A percentile compares a stretch with the other conserved stretches of the same genome.
phyloP scores from a whole-genome alignment of 1,139 yeast genomes.

The Taphrina populina region DNA sequence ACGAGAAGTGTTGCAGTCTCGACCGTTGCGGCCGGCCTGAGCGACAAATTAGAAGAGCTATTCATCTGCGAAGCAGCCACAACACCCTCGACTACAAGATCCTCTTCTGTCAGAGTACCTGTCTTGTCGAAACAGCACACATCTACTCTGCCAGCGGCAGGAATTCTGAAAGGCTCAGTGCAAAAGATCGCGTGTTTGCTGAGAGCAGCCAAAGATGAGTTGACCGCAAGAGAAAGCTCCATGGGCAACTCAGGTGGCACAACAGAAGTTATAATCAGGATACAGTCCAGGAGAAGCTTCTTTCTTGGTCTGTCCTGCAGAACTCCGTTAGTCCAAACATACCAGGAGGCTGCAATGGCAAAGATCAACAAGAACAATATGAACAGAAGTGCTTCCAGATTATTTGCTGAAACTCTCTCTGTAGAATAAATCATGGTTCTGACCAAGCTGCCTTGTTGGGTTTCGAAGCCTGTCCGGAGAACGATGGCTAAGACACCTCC shows the following conservation, averaged over 20 bases:
- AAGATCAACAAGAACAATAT: conserved; percentile 83
- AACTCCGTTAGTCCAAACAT: conserved; percentile 98
- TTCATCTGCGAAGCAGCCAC: no score
- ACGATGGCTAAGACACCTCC: conserved; percentile 89
- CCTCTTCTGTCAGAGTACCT: conserved; percentile 97
- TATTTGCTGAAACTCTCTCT: conserved; percentile 95
- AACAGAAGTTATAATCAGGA: conserved; percentile 90
- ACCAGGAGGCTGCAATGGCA: conserved; percentile 95
- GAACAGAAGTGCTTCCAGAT: conserved; percentile 88
- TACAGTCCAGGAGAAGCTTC: conserved; percentile 90
- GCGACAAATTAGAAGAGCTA: conserved; percentile 50
- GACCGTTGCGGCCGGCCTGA: conserved; percentile 57
- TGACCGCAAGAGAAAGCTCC: conserved; percentile 98
- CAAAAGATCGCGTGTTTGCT: conserved; percentile 88
- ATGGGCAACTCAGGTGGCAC: conserved; percentile 99
- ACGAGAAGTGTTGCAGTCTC: conserved; percentile 71
- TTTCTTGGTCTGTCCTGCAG: conserved; percentile 93
- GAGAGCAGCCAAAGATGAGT: conserved; percentile 81
- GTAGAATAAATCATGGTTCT: conserved; percentile 97
- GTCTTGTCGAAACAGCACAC: conserved; percentile 98
- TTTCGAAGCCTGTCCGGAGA: conserved; percentile 92
- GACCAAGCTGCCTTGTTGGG: conserved; percentile 95
- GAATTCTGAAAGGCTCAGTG: conserved; percentile 98
- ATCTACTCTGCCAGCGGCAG: conserved; percentile 96
- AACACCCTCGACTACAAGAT: conserved; percentile 90